Base-by-base conservation (phyloP, 23 red algal genomes). In the Gracilaria vermiculophylla region DNA sequence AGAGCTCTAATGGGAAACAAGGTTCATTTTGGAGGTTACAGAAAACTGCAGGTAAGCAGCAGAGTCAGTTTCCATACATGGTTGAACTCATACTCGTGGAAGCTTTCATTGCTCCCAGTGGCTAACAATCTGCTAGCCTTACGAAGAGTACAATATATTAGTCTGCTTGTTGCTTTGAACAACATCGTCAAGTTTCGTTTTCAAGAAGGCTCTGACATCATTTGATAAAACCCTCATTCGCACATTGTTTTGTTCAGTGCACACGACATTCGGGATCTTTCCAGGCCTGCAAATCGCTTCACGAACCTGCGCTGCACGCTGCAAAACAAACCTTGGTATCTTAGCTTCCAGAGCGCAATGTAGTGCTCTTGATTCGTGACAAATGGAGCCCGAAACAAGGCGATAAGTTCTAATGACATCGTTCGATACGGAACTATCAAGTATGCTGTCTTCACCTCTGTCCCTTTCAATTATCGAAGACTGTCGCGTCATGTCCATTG, bases 341-440 rank as follows among this genome's bases (percentile, higher is more conserved):
- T 58, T 47, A 27, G 87, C 72, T 16, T 81, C 87, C 34, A 72
- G 28, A 4, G 87, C 87, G 50, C 75, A 91, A 16, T 80, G 74
- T 49, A 91, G 25, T 4, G 73, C 87, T 69, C 87, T 56, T n/a
- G 87, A 91, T 55, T 91, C 87, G 21, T 72, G 32, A 42, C 47
- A 32, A 17, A 91, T 47, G 25, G 75, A 65, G 2, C 87, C 87
- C 11, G 74, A 76, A 10, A 81, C 28, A 53, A 91, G 32, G 24
- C 87, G 55, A 48, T 69, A 91, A 12, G 76, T 80, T 57, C 76
- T 52, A 14, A 91, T 75, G 15, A 70, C 49, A 41, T 62, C 64
- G 58, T 23, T 66, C 25, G 62, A n/a, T 27, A 35, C 19, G 5
- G 71, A 62, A 2, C 13, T 48, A 28, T n/a, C 81, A 23, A 62